phyloP scores from a whole-genome alignment of 2,329 filamentous ascomycete genomes.

The Neocucurbitaria cava region DNA sequence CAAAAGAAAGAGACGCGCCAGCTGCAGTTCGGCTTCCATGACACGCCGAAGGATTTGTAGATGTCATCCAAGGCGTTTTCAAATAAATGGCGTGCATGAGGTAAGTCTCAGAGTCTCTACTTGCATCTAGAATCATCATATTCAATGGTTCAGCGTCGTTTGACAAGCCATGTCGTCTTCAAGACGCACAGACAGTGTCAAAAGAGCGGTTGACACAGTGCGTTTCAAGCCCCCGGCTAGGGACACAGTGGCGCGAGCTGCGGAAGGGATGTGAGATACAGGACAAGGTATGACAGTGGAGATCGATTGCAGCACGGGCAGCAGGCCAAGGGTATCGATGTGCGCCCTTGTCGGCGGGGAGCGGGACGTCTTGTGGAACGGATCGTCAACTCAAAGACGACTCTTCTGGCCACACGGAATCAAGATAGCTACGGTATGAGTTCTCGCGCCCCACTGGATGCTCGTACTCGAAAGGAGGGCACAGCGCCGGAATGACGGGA shows the following conservation, averaged over 20 bases:
- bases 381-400: constrained; percentile 34
- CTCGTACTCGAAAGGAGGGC: constrained; percentile 27
- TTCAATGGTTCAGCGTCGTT: background rate
- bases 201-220: constrained; percentile 22
- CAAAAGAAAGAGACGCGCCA: constrained; percentile 18
- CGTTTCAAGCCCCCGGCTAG: constrained; percentile 39
- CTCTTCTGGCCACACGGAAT: constrained; percentile 23
- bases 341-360: constrained; percentile 38
- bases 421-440: constrained; percentile 11
- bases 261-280: constrained; percentile 47
- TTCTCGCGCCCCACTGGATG: constrained; percentile 22
- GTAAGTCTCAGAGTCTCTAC: background rate
- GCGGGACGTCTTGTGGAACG: constrained; percentile 46
- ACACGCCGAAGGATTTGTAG: background rate
- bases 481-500: constrained; percentile 32
- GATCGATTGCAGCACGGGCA: constrained; percentile 45
- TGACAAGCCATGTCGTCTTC: constrained; percentile 4
- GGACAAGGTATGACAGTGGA: constrained; percentile 41
- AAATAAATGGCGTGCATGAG: background rate
- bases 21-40: constrained; percentile 2
- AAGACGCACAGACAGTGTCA: constrained; percentile 11
- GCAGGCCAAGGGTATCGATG: constrained; percentile 26
- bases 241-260: constrained; percentile 40
- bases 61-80: background rate
- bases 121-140: background rate